Percentiles rank a stretch among this genome's conserved stretches.
phyloP scores from a whole-genome alignment of 306 rosid genomes.

The Sicyos edulis region DNA sequence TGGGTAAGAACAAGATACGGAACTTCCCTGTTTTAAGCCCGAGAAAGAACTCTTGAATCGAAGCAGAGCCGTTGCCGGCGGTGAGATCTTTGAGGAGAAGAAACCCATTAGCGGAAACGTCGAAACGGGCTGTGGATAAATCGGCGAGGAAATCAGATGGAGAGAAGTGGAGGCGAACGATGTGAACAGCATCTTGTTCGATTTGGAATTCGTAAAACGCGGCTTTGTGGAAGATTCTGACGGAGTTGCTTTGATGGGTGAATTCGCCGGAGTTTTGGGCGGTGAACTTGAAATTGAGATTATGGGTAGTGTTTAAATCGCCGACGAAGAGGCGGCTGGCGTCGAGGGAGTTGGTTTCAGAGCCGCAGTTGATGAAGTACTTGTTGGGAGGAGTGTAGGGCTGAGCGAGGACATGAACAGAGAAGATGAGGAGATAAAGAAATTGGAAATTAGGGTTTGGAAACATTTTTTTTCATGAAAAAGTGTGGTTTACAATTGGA shows the following conservation, averaged over 20 bases:
- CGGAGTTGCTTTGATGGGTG: conserved; percentile 18
- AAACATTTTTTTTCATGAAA: not conserved
- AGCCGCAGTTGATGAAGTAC: conserved; percentile 12
- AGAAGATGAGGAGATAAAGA: conserved; percentile 11
- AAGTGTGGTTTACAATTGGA: not conserved
- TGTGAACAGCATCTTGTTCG: conserved; percentile 14
- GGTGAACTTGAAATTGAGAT: conserved; percentile 4
- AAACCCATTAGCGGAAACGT: conserved; percentile 31
- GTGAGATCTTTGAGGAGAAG: conserved; percentile 31
- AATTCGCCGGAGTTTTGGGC: not conserved
- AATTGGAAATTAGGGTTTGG: not conserved
- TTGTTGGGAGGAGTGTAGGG: not conserved
- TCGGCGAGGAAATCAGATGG: conserved; percentile 28
- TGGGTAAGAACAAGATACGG: conserved; percentile 27
- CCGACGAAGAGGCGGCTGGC: conserved; percentile 27
- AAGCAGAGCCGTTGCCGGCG: conserved; percentile 11
- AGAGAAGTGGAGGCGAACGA: conserved; percentile 44
- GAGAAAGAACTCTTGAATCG: conserved; percentile 32
- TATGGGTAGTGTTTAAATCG: conserved; percentile 19
- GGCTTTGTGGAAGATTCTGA: conserved; percentile 26
- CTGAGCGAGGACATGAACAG: not conserved
- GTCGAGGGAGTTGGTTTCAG: not conserved
- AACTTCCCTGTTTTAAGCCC: conserved; percentile 5
- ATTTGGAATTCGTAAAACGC: conserved; percentile 28
- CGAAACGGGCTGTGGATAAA: conserved; percentile 30